phyloP scores from a whole-genome alignment of 176 grass and related monocot genomes.

The Carex myosuroides region DNA sequence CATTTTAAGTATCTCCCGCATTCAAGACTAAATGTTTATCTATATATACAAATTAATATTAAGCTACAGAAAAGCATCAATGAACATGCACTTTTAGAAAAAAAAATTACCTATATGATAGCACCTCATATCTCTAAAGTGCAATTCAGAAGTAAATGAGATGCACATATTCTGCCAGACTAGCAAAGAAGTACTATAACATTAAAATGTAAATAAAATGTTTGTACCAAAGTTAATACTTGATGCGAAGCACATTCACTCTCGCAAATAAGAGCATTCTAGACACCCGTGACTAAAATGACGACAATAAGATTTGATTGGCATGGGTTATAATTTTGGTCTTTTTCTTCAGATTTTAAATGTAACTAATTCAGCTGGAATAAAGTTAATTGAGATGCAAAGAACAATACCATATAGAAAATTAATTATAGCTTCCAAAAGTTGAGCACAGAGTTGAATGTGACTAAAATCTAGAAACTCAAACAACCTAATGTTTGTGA shows the following conservation, averaged over 20 bases:
- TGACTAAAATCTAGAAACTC: background rate
- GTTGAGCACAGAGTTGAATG: background rate
- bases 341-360: background rate
- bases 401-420: background rate
- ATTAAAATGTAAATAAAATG: background rate
- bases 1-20: background rate
- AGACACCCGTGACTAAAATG: background rate
- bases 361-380: background rate
- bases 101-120: background rate
- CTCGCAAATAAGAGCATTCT: background rate
- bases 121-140: background rate
- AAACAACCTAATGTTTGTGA: background rate
- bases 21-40: slow-evolving; percentile 19
- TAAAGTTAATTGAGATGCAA: background rate
- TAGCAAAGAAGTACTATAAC: background rate
- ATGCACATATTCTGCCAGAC: background rate
- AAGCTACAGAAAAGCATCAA: background rate
- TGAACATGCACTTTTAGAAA: background rate
- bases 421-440: background rate
- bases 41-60: background rate
- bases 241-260: background rate
- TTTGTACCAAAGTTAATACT: background rate
- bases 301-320: background rate
- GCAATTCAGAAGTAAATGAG: background rate
- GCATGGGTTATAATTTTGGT: background rate